These are phyloP conservation scores for Rubus parviflorus DNA, from an alignment of 306 rosid species.

Conservation along the genomic window DNA sequence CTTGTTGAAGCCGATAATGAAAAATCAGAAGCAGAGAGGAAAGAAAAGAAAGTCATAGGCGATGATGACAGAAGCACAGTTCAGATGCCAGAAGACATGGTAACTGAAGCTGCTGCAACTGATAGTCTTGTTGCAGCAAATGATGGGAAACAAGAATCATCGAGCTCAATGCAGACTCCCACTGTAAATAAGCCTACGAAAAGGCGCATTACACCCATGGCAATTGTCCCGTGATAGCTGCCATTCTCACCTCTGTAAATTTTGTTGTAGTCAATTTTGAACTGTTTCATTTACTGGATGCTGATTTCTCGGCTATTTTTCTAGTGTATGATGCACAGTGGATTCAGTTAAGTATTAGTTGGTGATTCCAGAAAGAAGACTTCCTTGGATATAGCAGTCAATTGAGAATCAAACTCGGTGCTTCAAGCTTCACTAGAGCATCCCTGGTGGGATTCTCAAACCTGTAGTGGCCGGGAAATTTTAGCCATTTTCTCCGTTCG, in stretches of 20 bases:
- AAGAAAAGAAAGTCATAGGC: not conserved
- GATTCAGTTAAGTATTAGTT: not conserved
- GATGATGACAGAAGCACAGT: slow-evolving; percentile 14
- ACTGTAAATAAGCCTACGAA: slow-evolving; percentile 37
- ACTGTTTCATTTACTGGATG: not conserved
- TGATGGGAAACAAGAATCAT: slow-evolving; percentile 26
- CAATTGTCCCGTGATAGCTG: slow-evolving; percentile 38
- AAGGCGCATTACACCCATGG: slow-evolving; percentile 56
- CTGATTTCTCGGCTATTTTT: not conserved
- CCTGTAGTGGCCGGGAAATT: too few relatives aligned
- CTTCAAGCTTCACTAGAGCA: not conserved
- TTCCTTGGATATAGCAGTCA: not conserved
- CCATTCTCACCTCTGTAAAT: slow-evolving; percentile 20
- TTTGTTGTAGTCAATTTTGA: slow-evolving; percentile 8
- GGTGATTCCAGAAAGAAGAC: not conserved
- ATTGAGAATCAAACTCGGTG: not conserved
- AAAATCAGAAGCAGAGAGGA: not conserved
- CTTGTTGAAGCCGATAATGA: not conserved
- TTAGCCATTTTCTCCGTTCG: too few relatives aligned
- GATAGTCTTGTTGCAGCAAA: slow-evolving; percentile 19
- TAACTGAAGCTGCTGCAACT: slow-evolving; percentile 25
- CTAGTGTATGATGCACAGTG: not conserved
- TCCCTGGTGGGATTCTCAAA: too few relatives aligned
- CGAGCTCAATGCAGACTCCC: slow-evolving; percentile 25
- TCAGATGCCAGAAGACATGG: slow-evolving; percentile 31